A percentile compares a stretch with the other conserved stretches of the same genome.
phyloP scores from a whole-genome alignment of 208 protist genomes.

The Naegleria lovaniensis region DNA sequence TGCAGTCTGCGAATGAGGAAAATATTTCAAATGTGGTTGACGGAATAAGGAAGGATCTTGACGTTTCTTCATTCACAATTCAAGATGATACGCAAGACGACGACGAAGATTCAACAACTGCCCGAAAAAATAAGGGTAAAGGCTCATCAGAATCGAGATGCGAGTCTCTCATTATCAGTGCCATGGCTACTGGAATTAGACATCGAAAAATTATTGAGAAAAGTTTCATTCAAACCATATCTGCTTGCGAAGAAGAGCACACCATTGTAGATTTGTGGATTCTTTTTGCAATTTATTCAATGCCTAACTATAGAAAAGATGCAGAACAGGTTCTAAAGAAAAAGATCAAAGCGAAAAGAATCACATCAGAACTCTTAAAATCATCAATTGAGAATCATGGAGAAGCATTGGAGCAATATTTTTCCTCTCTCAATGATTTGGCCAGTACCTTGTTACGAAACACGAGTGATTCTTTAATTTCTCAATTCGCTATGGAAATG shows the following conservation, averaged over 20 bases:
- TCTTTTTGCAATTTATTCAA: background rate
- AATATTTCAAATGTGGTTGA: background rate
- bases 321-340: conserved; percentile 1
- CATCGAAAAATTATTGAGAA: background rate
- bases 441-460: background rate
- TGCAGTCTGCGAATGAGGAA: background rate
- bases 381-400: background rate
- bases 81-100: background rate
- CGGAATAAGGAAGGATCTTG: background rate
- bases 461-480: background rate
- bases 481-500: background rate
- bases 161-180: background rate
- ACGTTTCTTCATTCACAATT: background rate
- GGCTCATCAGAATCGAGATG: background rate
- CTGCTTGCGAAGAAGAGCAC: background rate
- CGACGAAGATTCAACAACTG: background rate
- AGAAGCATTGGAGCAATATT: background rate
- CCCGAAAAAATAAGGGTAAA: background rate
- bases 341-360: background rate
- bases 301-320: background rate
- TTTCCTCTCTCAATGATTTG: background rate
- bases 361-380: background rate
- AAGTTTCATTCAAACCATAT: background rate
- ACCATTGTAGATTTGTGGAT: background rate
- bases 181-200: background rate